Percentiles rank a stretch among this genome's conserved stretches.
phyloP scores from a whole-genome alignment of 1,139 yeast species.

The Sugiyamaella japonica region DNA sequence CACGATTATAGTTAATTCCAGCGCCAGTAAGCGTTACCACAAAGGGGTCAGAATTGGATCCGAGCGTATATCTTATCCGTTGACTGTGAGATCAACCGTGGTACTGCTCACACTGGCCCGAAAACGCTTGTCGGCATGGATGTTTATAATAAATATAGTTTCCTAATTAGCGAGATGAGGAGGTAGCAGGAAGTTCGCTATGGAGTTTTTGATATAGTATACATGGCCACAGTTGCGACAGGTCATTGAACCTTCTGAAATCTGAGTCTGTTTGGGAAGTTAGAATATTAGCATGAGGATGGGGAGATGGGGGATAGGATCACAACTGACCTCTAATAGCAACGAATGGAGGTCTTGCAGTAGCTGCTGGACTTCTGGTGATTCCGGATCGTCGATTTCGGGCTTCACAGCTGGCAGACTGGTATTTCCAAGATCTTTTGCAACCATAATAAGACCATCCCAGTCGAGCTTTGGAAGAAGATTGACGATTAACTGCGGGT shows the following conservation, averaged over 20 bases:
- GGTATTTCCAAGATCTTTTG: slow-evolving; percentile 70
- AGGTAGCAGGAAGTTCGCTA: slow-evolving; percentile 91
- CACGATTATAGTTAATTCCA: too few relatives aligned
- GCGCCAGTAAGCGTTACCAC: too few relatives aligned
- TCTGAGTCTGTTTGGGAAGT: slow-evolving; percentile 55
- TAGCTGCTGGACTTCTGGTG: slow-evolving; percentile 58
- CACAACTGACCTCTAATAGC: slow-evolving; percentile 55
- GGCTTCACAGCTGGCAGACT: slow-evolving; percentile 67
- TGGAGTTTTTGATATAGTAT: slow-evolving; percentile 86
- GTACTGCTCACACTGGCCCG: too few relatives aligned
- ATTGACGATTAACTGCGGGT: slow-evolving; percentile 74
- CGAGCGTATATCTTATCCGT: too few relatives aligned
- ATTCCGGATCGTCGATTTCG: slow-evolving; percentile 49
- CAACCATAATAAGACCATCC: slow-evolving; percentile 77
- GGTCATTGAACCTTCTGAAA: slow-evolving; percentile 82
- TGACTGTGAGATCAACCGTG: too few relatives aligned
- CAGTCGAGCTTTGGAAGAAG: slow-evolving; percentile 85
- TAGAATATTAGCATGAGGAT: not conserved
- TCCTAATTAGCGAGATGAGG: slow-evolving; percentile 68
- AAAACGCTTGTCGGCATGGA: too few relatives aligned
- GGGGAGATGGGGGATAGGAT: not conserved
- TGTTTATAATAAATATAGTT: not conserved
- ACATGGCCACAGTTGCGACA: slow-evolving; percentile 86
- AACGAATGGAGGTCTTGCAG: slow-evolving; percentile 75
- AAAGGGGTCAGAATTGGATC: too few relatives aligned